Evolutionary conservation across 495 filamentous ascomycete species (phyloP).

Genomic region (Aspergillus incahuasiensis): DNA sequence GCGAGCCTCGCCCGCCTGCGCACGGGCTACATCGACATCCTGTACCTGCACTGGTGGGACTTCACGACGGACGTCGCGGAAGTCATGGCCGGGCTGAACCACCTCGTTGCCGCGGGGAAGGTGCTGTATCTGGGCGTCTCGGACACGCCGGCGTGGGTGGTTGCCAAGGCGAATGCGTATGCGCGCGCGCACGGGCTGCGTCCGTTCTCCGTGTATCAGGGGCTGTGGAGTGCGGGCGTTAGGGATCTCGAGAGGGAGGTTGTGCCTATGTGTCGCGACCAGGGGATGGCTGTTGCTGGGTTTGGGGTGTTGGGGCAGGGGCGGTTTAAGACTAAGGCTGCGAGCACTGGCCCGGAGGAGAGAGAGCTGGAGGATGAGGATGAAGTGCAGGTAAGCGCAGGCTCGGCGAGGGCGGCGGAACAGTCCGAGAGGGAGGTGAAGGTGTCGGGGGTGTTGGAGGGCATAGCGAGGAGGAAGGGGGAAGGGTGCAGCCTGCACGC

Average conservation of each 20-base stretch:
- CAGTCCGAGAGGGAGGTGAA: too few relatives aligned
- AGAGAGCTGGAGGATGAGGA: too few relatives aligned
- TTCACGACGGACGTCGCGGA: constrained; percentile 54
- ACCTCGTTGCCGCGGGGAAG: constrained; percentile 53
- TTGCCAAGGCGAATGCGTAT: constrained; percentile 55
- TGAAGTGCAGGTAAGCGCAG: too few relatives aligned
- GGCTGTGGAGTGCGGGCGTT: constrained; percentile 51
- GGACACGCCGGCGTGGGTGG: constrained; percentile 62
- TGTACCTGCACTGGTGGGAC: constrained; percentile 63
- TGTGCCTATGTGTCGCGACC: constrained; percentile 50
- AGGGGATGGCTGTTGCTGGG: constrained; percentile 54
- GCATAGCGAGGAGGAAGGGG: too few relatives aligned
- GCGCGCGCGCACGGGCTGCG: constrained; percentile 56
- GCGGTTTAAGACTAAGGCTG: constrained; percentile 13
- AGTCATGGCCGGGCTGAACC: constrained; percentile 55
- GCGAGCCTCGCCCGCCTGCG: constrained; percentile 55
- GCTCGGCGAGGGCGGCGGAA: too few relatives aligned
- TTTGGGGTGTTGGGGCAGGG: constrained; percentile 43
- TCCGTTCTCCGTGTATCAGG: constrained; percentile 63
- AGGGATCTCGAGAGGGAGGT: constrained; percentile 56
- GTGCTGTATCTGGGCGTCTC: constrained; percentile 61
- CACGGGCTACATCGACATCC: constrained; percentile 61
- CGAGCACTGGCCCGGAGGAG: too few relatives aligned
- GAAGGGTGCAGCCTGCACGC: too few relatives aligned
- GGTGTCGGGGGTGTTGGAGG: too few relatives aligned